Percentiles rank a stretch among this genome's conserved stretches.
Conservation (phyloP, 495 filamentous ascomycete species). For the Cercophora newfieldiana region DNA sequence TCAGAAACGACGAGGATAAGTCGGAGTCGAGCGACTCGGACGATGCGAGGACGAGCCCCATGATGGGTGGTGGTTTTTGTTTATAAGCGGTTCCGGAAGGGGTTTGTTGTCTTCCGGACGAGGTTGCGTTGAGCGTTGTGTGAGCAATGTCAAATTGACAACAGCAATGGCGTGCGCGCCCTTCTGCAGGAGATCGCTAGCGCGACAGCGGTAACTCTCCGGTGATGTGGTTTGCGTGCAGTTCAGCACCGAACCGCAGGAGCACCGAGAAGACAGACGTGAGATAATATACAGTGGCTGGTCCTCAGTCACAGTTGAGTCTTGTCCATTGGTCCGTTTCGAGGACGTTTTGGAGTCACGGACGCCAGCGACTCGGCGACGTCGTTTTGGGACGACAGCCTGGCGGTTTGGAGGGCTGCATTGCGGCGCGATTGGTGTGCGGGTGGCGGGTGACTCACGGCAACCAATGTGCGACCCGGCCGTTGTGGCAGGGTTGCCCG, state of each 20-base stretch:
- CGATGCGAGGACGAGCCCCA: constrained; percentile 5
- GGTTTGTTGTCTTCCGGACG: not conserved
- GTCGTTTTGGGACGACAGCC: not conserved
- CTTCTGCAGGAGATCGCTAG: not conserved
- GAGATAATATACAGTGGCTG: constrained; percentile 7
- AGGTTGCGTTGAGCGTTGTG: not conserved
- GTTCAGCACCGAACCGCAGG: not conserved
- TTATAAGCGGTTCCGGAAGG: not conserved
- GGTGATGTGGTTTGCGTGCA: constrained; percentile 16
- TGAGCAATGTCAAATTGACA: not conserved
- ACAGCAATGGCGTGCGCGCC: constrained; percentile 13
- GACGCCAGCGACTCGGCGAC: not conserved
- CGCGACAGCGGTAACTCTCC: constrained; percentile 11
- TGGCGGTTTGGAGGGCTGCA: constrained; percentile 7
- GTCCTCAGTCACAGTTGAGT: not conserved
- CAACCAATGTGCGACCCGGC: not conserved
- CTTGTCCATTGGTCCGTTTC: not conserved
- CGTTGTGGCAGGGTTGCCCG: constrained; percentile 10
- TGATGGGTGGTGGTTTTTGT: constrained; percentile 6
- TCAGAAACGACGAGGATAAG: not conserved
- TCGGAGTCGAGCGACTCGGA: constrained; percentile 6
- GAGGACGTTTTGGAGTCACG: constrained; percentile 4
- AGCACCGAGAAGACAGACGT: constrained; percentile 3
- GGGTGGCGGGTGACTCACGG: constrained; percentile 7
- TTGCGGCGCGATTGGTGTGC: constrained; percentile 1